phyloP scores from a whole-genome alignment of 345 rosid genomes.

The Aegle marmelos region DNA sequence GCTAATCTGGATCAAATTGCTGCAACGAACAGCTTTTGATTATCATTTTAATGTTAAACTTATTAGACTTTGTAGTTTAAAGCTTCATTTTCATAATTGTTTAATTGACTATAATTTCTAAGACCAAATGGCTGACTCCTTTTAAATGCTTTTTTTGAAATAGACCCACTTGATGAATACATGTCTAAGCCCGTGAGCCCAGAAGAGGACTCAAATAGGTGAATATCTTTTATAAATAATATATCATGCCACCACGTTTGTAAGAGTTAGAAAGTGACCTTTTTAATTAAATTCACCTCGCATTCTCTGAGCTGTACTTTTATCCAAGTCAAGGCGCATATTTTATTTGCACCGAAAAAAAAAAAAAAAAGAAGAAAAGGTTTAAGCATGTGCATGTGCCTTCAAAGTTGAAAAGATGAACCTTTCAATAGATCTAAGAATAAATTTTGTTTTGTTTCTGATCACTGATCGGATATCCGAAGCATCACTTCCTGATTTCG shows the following conservation, averaged over 20 bases:
- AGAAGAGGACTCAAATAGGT: neutral
- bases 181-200: too few relatives aligned
- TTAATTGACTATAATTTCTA: too few relatives aligned
- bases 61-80: too few relatives aligned
- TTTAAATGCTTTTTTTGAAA: too few relatives aligned
- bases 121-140: neutral
- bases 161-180: too few relatives aligned
- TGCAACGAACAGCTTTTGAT: neutral
- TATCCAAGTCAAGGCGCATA: neutral
- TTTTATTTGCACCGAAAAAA: neutral
- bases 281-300: neutral
- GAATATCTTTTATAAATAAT: too few relatives aligned
- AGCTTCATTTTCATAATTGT: neutral
- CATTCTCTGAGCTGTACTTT: neutral
- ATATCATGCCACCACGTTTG: neutral
- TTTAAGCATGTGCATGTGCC: conserved; percentile 28
- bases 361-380: neutral
- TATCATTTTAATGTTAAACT: neutral
- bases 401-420: neutral
- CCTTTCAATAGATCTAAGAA: conserved; percentile 10
- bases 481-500: conserved; percentile 17
- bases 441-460: neutral
- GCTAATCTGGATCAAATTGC: neutral
- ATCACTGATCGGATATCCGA: conserved; percentile 14
- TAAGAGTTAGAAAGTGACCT: conserved; percentile 5